These are phyloP conservation scores for Phytophthora fragariae DNA, from an alignment of 352 stramenopile genomes.

Conservation along the genomic window DNA sequence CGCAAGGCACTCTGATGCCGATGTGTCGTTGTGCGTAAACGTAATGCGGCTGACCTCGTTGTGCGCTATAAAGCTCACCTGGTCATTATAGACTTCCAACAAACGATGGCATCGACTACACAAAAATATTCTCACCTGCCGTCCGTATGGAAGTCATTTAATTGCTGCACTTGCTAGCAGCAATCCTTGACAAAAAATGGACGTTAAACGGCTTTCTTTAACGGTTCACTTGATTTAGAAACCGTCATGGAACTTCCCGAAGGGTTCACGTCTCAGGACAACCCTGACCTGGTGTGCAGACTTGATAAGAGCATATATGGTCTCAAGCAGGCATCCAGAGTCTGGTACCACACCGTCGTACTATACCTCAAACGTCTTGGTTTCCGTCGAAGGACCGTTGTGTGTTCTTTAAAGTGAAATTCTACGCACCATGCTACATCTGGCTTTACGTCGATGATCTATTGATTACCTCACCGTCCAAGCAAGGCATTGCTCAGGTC, in stretches of 20 bases:
- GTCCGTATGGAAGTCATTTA: constrained; percentile 11
- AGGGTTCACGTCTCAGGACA: not conserved
- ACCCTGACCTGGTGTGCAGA: constrained; percentile 1
- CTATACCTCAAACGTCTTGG: constrained; percentile 11
- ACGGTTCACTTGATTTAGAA: not conserved
- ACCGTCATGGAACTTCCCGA: constrained; percentile 17
- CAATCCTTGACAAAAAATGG: constrained; percentile 10
- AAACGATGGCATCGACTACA: constrained; percentile 9
- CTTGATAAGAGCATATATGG: constrained; percentile 8
- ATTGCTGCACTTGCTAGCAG: constrained; percentile 9
- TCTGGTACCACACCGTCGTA: constrained; percentile 7
- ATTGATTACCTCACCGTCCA: constrained; percentile 1
- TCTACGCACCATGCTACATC: constrained; percentile 13
- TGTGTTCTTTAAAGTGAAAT: constrained; percentile 16
- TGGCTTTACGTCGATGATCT: constrained; percentile 14
- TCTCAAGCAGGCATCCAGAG: constrained; percentile 3
- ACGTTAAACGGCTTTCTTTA: constrained; percentile 13
- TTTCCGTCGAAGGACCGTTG: constrained; percentile 9
- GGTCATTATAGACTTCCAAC: not conserved
- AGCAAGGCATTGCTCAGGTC: not conserved
- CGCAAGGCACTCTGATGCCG: constrained; percentile 1
- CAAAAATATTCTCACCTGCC: constrained; percentile 7
- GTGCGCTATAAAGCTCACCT: constrained; percentile 10
- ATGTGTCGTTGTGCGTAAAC: constrained; percentile 1
- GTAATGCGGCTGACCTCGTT: not conserved